Conservation (phyloP, 805 yeast genomes). For the Suhomyces prunicola region DNA sequence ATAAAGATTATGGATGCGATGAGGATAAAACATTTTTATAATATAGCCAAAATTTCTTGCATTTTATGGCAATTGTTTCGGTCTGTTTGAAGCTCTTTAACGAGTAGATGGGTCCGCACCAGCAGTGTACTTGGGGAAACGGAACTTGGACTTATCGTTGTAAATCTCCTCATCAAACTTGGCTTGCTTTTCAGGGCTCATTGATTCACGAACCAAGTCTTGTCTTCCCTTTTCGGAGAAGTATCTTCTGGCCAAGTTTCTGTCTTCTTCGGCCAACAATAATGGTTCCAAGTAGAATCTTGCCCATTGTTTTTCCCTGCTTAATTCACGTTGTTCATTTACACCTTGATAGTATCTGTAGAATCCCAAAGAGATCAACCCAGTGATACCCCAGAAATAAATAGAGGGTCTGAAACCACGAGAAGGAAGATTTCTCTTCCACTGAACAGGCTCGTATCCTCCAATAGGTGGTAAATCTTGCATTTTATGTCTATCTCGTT, state of each 20-base stretch:
- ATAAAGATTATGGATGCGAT: not conserved
- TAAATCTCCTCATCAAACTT: constrained; percentile 43
- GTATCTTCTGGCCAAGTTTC: constrained; percentile 71
- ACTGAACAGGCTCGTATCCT: constrained; percentile 83
- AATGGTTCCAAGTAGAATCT: constrained; percentile 70
- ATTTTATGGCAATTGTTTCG: not conserved
- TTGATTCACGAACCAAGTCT: constrained; percentile 44
- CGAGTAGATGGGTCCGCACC: constrained; percentile 37
- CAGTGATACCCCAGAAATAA: constrained; percentile 63
- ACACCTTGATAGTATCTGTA: constrained; percentile 63
- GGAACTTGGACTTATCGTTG: constrained; percentile 42
- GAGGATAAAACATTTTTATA: not conserved
- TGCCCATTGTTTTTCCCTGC: constrained; percentile 76
- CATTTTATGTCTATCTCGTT: constrained; percentile 20
- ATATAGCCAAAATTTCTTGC: not conserved
- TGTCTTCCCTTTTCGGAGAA: constrained; percentile 66
- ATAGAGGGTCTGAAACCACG: constrained; percentile 80
- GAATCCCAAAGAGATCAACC: constrained; percentile 68
- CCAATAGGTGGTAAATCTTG: constrained; percentile 88
- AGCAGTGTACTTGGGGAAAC: constrained; percentile 42
- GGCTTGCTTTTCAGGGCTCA: constrained; percentile 37
- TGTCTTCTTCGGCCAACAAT: constrained; percentile 77
- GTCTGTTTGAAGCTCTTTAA: not conserved
- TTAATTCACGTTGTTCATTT: constrained; percentile 70
- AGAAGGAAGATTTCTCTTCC: constrained; percentile 84